A percentile compares a stretch with the other conserved stretches of the same genome.
These are phyloP conservation scores for Umbilicus rupestris DNA, from an alignment of 164 flowering plant species.

Conservation along the genomic window DNA sequence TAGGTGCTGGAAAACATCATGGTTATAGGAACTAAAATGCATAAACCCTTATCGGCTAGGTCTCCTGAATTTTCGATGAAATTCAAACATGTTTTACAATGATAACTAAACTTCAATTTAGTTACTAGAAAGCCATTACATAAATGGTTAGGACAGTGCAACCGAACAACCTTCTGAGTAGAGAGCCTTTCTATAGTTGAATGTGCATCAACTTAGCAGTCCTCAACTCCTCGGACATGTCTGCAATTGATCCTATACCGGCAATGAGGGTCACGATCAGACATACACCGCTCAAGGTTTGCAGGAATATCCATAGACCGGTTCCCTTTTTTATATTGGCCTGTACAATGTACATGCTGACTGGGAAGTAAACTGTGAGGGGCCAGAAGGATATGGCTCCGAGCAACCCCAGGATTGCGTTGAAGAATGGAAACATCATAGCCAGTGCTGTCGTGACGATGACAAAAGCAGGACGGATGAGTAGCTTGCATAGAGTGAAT, in stretches of 20 bases:
- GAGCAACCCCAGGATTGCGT: constrained; percentile 27
- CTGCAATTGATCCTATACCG: constrained; percentile 28
- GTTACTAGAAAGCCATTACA: neutral
- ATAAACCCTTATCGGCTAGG: too few species aligned
- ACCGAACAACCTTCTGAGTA: neutral
- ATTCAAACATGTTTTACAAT: neutral
- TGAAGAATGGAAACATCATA: constrained; percentile 42
- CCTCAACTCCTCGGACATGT: constrained; percentile 16
- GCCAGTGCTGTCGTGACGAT: constrained; percentile 24
- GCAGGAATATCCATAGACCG: constrained; percentile 22
- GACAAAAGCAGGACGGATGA: constrained; percentile 20
- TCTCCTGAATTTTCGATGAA: neutral
- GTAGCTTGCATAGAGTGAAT: constrained; percentile 20
- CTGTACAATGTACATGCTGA: constrained; percentile 27
- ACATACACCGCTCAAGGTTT: constrained; percentile 14
- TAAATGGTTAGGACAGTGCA: neutral
- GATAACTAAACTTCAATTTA: neutral
- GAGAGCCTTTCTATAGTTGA: neutral
- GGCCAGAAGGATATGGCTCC: constrained; percentile 34
- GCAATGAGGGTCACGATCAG: constrained; percentile 20
- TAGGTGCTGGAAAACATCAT: too few species aligned
- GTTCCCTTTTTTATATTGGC: constrained; percentile 23
- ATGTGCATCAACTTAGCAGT: constrained; percentile 15
- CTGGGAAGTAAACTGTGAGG: constrained; percentile 28
- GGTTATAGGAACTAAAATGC: too few species aligned